Percentiles rank a stretch among this genome's conserved stretches.
phyloP scores from a whole-genome alignment of 768 basidiomycete species.

The Lentinula raphanica region DNA sequence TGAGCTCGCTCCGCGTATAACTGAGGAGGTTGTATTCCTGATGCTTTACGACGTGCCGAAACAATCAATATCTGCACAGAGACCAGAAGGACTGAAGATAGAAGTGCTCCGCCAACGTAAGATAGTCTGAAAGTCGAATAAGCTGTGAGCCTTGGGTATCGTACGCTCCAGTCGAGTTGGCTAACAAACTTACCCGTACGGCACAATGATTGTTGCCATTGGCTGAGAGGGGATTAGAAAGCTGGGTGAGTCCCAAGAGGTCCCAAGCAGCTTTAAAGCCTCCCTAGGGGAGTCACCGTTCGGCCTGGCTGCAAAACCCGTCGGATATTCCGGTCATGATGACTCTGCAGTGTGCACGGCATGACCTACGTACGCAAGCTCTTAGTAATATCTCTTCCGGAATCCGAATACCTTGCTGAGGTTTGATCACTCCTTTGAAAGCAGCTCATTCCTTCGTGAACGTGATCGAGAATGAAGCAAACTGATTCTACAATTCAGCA shows the following conservation, averaged over 20 bases:
- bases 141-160: too few relatives aligned
- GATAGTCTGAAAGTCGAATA: background rate
- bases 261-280: background rate
- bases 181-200: constrained; percentile 5
- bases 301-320: background rate
- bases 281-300: background rate
- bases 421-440: too few relatives aligned
- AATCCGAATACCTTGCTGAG: too few relatives aligned
- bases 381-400: too few relatives aligned
- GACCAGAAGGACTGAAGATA: constrained; percentile 1
- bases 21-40: constrained; percentile 42
- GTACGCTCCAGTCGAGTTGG: too few relatives aligned
- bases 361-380: background rate
- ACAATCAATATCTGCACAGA: background rate
- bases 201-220: background rate
- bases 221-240: background rate
- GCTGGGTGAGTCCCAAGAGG: too few relatives aligned
- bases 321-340: constrained; percentile 2
- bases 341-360: background rate
- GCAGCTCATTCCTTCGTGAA: too few relatives aligned
- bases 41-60: constrained; percentile 22
- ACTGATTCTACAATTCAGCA: too few relatives aligned
- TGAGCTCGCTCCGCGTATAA: constrained; percentile 46
- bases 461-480: too few relatives aligned
- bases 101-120: constrained; percentile 2